A percentile compares a stretch with the other conserved stretches of the same genome.
Conservation (phyloP, 129 eudicot genomes). For the Logfia minima region DNA sequence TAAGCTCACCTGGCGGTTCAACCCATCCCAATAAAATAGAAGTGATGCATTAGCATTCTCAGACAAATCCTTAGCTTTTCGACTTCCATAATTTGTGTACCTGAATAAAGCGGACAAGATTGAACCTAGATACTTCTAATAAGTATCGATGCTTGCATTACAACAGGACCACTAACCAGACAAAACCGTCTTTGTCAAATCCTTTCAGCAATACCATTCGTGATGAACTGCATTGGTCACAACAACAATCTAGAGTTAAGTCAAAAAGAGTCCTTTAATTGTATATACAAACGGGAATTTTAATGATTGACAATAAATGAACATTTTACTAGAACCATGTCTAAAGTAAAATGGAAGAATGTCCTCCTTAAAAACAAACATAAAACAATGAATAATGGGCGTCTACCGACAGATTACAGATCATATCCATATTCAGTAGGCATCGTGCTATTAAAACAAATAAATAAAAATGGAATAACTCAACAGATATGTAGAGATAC, state of each 20-base stretch:
- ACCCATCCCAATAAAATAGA: conserved; percentile 80
- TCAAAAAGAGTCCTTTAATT: no score
- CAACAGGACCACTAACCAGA: conserved; percentile 63
- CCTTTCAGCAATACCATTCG: conserved; percentile 98
- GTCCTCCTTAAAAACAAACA: background rate
- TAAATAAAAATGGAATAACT: background rate
- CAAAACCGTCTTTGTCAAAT: conserved; percentile 83
- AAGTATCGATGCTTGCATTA: conserved; percentile 20
- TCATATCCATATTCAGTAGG: background rate
- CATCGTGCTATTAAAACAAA: background rate
- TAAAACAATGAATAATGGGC: background rate
- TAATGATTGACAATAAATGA: background rate
- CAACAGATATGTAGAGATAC: background rate
- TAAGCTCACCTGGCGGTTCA: conserved; percentile 75
- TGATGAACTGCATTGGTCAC: conserved; percentile 66
- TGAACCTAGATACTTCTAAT: background rate
- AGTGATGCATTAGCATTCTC: conserved; percentile 85
- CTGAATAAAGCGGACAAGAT: conserved; percentile 34
- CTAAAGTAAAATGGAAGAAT: background rate
- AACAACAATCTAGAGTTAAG: conserved; percentile 15
- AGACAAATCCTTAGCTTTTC: conserved; percentile 74
- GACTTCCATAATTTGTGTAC: conserved; percentile 93
- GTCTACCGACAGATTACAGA: background rate
- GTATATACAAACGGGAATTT: no score
- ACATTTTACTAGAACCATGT: background rate